Evolutionary conservation across 257 asterid species (phyloP).

Genomic region (Nicotiana tomentosiformis): DNA sequence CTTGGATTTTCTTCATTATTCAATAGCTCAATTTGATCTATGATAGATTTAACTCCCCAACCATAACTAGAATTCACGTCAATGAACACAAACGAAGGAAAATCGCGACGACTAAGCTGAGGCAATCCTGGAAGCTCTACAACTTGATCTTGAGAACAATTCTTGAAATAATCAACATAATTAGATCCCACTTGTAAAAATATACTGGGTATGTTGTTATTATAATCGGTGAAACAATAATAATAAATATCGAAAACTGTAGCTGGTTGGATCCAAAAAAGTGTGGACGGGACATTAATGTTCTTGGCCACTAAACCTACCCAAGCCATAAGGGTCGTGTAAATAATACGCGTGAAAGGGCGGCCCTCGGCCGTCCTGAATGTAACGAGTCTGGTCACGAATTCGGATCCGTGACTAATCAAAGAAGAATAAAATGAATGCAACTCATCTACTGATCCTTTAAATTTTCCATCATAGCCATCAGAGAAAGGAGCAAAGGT

Average conservation of each 20-base stretch:
- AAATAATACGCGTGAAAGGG: neutral
- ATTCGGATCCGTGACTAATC: neutral
- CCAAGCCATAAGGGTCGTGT: constrained; percentile 6
- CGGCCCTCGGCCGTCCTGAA: neutral
- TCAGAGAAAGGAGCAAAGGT: constrained; percentile 5
- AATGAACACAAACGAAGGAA: constrained; percentile 8
- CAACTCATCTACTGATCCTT: neutral
- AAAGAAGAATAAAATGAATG: neutral
- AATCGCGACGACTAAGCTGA: neutral
- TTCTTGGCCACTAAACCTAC: constrained; percentile 7
- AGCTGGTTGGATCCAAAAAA: constrained; percentile 14
- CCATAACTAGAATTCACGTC: neutral
- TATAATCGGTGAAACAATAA: constrained; percentile 5
- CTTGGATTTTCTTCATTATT: neutral
- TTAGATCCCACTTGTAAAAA: no score
- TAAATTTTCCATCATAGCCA: neutral
- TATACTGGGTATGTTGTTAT: no score
- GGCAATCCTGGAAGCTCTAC: constrained; percentile 14
- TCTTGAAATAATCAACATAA: neutral
- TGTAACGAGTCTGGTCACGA: neutral
- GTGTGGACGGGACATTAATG: neutral
- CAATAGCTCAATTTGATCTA: constrained; percentile 1
- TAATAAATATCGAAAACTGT: constrained; percentile 10
- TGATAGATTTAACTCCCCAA: neutral
- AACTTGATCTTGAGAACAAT: neutral